phyloP scores from a whole-genome alignment of 495 filamentous ascomycete genomes.

The Pseudevernia furfuracea region DNA sequence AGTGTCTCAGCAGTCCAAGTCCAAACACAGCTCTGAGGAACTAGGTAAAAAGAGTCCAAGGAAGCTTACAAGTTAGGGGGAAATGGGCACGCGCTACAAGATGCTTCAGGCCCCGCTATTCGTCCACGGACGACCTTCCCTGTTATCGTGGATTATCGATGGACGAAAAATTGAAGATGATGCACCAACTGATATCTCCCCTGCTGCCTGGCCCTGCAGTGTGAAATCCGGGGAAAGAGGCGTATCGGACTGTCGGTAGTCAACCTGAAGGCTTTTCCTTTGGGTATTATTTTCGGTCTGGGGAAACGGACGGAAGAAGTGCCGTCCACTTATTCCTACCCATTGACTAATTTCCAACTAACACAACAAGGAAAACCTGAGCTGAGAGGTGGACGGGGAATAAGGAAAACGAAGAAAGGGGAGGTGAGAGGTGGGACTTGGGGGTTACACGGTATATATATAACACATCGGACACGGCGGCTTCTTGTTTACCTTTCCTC shows the following conservation, averaged over 20 bases:
- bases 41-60: too few relatives aligned
- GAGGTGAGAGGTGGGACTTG: background rate
- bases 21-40: too few relatives aligned
- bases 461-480: background rate
- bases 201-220: background rate
- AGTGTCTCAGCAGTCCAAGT: too few relatives aligned
- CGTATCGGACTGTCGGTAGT: background rate
- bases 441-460: slow-evolving; percentile 1
- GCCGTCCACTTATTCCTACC: slow-evolving; percentile 1
- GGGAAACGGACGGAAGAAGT: slow-evolving; percentile 9
- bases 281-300: background rate
- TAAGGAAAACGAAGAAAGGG: background rate
- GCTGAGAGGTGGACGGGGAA: background rate
- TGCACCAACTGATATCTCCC: background rate
- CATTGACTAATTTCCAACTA: background rate
- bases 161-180: background rate
- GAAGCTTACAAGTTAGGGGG: too few relatives aligned
- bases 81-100: background rate
- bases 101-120: slow-evolving; percentile 11
- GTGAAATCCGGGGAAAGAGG: slow-evolving; percentile 8
- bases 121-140: background rate
- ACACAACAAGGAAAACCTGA: background rate
- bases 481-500: background rate
- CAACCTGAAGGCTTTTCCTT: background rate
- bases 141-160: background rate